phyloP scores from a whole-genome alignment of 1,139 yeast species.

The Wickerhamomyces sp. region DNA sequence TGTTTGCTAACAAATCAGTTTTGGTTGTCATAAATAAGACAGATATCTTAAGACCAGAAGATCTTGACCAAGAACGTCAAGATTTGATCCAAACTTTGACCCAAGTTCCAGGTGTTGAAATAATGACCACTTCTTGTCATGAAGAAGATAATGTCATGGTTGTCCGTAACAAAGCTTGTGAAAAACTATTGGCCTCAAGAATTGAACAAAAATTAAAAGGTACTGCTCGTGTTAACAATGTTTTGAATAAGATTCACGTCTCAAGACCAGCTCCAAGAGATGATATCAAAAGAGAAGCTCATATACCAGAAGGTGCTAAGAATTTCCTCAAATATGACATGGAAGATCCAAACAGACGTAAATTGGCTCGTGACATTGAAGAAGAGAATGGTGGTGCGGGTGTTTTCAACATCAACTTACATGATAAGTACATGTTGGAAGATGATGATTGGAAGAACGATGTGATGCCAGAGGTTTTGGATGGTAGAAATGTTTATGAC shows the following conservation, averaged over 20 bases:
- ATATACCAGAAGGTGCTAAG: constrained; percentile 73
- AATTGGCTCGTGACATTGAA: constrained; percentile 82
- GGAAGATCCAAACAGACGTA: constrained; percentile 78
- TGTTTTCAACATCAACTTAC: constrained; percentile 88
- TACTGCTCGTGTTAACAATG: constrained; percentile 80
- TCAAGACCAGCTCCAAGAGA: constrained; percentile 88
- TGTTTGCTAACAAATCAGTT: constrained; percentile 94
- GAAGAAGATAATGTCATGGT: constrained; percentile 94
- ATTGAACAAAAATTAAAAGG: constrained; percentile 96
- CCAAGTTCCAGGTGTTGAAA: constrained; percentile 76
- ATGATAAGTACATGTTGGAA: constrained; percentile 85
- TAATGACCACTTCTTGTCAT: constrained; percentile 89
- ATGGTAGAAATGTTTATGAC: constrained; percentile 96
- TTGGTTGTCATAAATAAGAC: constrained; percentile 93
- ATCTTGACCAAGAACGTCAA: constrained; percentile 73
- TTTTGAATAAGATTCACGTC: constrained; percentile 92
- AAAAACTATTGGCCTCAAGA: constrained; percentile 89
- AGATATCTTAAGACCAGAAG: constrained; percentile 83
- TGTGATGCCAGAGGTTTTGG: constrained; percentile 91
- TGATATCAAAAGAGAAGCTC: constrained; percentile 72
- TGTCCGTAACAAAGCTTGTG: constrained; percentile 96
- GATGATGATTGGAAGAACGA: constrained; percentile 98
- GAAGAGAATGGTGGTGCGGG: constrained; percentile 98
- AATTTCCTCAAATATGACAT: constrained; percentile 61
- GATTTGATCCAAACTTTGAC: constrained; percentile 60